Evolutionary conservation across 306 rosid species (phyloP).

Genomic region (Spatholobus suberectus): DNA sequence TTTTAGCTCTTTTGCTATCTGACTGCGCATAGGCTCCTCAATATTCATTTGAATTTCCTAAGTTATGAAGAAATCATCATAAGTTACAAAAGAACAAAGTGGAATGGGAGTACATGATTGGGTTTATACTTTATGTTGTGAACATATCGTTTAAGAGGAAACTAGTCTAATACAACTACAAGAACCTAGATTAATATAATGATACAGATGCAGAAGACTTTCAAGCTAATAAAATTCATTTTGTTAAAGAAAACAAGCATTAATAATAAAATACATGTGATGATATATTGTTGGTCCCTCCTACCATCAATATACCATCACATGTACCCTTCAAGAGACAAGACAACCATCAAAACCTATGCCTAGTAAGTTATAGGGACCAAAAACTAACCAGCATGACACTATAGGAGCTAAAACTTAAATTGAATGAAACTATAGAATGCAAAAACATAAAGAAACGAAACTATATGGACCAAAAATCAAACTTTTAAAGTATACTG

Average conservation of each 20-base stretch:
- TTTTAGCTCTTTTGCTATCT: conserved; percentile 80
- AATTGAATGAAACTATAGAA: not conserved
- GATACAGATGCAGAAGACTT: conserved; percentile 12
- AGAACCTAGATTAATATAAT: conserved; percentile 8
- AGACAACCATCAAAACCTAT: not conserved
- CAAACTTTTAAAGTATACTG: not conserved
- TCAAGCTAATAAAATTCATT: not conserved
- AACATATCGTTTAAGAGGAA: conserved; percentile 5
- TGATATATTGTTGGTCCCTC: too few species aligned
- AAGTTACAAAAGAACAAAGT: conserved; percentile 27
- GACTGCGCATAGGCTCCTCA: conserved; percentile 72
- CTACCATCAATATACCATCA: not conserved
- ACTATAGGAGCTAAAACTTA: not conserved
- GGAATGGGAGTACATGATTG: not conserved
- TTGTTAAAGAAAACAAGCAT: not conserved
- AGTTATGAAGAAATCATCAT: conserved; percentile 31
- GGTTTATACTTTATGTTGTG: conserved; percentile 7
- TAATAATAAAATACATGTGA: too few species aligned
- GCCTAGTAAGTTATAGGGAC: not conserved
- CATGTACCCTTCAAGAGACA: not conserved
- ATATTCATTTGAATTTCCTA: conserved; percentile 89
- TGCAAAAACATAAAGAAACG: not conserved
- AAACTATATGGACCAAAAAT: not conserved
- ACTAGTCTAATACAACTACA: conserved; percentile 16
- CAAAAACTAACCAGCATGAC: not conserved